Evolutionary conservation across 768 basidiomycete species (phyloP).

Genomic region (Tephrocybe sp.): DNA sequence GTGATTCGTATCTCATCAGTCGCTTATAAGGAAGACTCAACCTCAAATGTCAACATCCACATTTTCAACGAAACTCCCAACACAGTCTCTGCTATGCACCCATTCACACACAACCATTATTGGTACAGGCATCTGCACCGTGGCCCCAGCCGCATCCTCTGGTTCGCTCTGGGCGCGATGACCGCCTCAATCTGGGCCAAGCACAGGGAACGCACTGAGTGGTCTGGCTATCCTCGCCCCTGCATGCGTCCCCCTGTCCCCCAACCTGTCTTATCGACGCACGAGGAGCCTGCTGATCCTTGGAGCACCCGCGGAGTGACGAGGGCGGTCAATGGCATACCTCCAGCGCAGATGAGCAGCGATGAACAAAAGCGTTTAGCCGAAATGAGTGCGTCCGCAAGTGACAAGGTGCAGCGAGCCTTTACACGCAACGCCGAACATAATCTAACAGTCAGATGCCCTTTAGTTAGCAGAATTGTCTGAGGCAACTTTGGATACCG

Average conservation of each 20-base stretch:
- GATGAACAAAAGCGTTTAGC: conserved; percentile 47
- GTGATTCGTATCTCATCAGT: conserved; percentile 8
- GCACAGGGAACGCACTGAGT: conserved; percentile 34
- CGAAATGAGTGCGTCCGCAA: conserved; percentile 47
- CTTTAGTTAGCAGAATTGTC: conserved; percentile 62
- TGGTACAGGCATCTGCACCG: conserved; percentile 17
- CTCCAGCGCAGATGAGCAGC: conserved; percentile 22
- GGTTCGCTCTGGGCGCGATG: conserved; percentile 66
- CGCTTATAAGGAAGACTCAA: neutral
- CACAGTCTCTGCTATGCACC: conserved; percentile 10
- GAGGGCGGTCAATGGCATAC: conserved; percentile 28
- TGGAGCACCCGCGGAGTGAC: conserved; percentile 24
- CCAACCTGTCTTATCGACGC: conserved; percentile 13
- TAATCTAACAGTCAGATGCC: neutral
- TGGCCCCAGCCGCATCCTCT: conserved; percentile 60
- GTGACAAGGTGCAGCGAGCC: conserved; percentile 42
- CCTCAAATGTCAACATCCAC: neutral
- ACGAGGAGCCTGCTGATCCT: conserved; percentile 6
- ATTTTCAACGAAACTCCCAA: neutral
- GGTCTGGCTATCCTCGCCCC: conserved; percentile 24
- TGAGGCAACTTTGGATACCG: conserved; percentile 64
- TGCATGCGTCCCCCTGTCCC: conserved; percentile 28
- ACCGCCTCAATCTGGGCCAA: conserved; percentile 40
- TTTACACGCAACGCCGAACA: neutral
- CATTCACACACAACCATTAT: conserved; percentile 8